Percentiles rank a stretch among this genome's conserved stretches.
Evolutionary conservation across 2,329 filamentous ascomycete species (phyloP).

Genomic region (Ceratocystis lukuohia): DNA sequence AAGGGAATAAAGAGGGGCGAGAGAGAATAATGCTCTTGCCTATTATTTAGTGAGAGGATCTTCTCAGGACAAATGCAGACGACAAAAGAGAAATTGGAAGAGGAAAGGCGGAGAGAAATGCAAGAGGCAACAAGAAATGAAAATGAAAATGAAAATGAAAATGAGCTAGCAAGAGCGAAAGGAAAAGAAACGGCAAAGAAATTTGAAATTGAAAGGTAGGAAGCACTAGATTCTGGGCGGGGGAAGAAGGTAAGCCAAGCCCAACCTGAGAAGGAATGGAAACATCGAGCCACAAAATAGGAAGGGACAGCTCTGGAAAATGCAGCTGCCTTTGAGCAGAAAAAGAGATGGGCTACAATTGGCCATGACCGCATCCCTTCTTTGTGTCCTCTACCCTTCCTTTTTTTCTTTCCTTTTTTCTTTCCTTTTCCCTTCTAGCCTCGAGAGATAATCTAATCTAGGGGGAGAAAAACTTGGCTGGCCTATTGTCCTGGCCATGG

Average conservation of each 20-base stretch:
- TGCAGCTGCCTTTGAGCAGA: neutral
- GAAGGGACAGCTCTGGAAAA: neutral
- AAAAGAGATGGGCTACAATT: neutral
- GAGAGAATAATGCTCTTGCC: neutral
- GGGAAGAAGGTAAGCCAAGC: neutral
- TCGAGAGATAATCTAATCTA: neutral
- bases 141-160: neutral
- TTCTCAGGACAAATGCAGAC: neutral
- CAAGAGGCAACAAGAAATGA: neutral
- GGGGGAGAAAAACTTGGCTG: no score
- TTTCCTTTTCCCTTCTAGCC: neutral
- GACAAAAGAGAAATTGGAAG: neutral
- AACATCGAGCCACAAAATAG: neutral
- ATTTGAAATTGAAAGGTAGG: neutral
- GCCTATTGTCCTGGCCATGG: no score
- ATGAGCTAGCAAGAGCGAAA: neutral
- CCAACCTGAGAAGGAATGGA: neutral
- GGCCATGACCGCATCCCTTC: neutral
- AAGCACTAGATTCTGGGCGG: neutral
- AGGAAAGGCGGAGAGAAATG: neutral
- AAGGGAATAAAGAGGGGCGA: neutral
- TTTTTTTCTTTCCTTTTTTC: neutral
- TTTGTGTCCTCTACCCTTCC: no score
- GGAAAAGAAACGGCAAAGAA: neutral
- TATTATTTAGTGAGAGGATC: neutral